These are phyloP conservation scores for Alternaria burnsii DNA, from an alignment of 2,329 filamentous ascomycete genomes.

Conservation along the genomic window DNA sequence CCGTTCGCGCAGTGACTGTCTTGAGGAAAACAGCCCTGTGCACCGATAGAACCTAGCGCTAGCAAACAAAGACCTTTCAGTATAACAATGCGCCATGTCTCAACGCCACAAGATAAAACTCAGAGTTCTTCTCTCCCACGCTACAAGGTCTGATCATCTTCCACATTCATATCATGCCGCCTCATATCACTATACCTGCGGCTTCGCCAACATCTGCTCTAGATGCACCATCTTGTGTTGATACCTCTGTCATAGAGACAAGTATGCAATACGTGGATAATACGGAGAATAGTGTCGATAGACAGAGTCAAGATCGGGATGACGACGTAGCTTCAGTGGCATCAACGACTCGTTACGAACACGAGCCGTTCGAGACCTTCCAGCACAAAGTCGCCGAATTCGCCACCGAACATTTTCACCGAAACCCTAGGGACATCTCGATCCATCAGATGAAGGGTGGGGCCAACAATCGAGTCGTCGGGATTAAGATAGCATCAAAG, in stretches of 20 bases:
- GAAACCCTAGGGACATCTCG: background rate
- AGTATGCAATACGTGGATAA: background rate
- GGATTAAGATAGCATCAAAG: background rate
- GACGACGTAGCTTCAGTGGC: background rate
- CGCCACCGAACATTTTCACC: background rate
- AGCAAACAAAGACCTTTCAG: background rate
- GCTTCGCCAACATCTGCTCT: fast-evolving
- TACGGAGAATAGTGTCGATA: background rate
- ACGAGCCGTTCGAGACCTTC: background rate
- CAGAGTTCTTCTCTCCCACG: background rate
- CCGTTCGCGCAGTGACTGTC: background rate
- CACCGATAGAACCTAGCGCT: background rate
- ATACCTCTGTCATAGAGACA: background rate
- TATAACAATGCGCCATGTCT: background rate
- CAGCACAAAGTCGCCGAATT: background rate
- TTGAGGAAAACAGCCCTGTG: background rate
- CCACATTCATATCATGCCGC: background rate
- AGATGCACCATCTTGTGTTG: background rate
- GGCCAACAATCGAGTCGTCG: background rate
- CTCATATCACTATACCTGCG: background rate
- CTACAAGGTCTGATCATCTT: background rate
- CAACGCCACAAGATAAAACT: no score
- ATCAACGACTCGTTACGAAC: background rate
- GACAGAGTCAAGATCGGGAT: fast-evolving
- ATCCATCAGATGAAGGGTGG: background rate